A percentile compares a stretch with the other conserved stretches of the same genome.
phyloP scores from a whole-genome alignment of 192 early-diverging fungal genomes.

The Lunasporangiospora selenospora region DNA sequence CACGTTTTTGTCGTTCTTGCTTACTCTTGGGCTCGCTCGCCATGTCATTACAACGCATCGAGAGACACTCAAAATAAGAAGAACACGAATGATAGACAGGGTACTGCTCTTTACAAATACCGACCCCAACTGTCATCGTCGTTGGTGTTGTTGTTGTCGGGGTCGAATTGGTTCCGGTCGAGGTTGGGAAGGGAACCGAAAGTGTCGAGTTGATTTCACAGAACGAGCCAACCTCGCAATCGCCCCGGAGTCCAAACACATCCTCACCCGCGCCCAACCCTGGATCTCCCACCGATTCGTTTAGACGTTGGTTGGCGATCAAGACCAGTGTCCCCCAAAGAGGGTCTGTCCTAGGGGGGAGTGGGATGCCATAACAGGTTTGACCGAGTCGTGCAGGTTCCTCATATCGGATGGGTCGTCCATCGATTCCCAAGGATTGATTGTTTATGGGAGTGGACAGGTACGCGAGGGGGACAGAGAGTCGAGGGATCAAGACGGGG shows the following conservation, averaged over 20 bases:
- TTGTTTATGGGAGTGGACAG: no score
- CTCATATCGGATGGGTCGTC: slow-evolving; percentile 6
- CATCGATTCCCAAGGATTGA: slow-evolving; percentile 18
- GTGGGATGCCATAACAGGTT: slow-evolving; percentile 11
- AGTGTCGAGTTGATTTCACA: slow-evolving; percentile 16
- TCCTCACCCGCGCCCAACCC: slow-evolving; percentile 12
- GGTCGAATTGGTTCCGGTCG: neutral
- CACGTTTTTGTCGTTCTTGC: neutral
- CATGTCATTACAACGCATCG: slow-evolving; percentile 6
- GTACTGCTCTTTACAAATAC: slow-evolving; percentile 20
- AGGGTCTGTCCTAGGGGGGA: neutral
- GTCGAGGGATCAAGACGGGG: slow-evolving; percentile 17
- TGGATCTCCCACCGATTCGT: slow-evolving; percentile 2
- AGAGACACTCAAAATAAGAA: slow-evolving; percentile 23
- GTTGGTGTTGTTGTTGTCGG: neutral
- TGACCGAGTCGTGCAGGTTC: slow-evolving; percentile 10
- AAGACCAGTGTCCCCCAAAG: slow-evolving; percentile 1
- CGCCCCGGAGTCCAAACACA: slow-evolving; percentile 8
- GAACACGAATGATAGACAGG: slow-evolving; percentile 25
- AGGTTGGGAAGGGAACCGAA: no score
- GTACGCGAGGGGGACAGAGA: neutral
- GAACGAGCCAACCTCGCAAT: slow-evolving; percentile 27
- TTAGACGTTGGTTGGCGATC: slow-evolving; percentile 18
- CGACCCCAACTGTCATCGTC: neutral
- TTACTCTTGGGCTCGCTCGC: neutral